These are phyloP conservation scores for Blastobotrys buckinghamii DNA, from an alignment of 1,139 yeast genomes.

Conservation along the genomic window DNA sequence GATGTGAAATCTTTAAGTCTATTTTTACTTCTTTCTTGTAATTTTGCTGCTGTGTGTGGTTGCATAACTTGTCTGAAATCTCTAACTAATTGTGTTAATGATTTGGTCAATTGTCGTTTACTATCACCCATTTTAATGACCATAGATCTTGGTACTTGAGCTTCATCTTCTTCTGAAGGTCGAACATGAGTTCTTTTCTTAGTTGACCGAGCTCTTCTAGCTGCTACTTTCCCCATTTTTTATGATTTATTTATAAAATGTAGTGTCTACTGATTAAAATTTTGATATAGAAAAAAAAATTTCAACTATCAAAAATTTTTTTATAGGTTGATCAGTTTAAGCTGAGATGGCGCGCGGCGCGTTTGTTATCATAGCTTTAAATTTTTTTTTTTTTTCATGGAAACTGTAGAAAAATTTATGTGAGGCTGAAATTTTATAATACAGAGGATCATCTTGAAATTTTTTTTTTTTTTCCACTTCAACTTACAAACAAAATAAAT, in stretches of 20 bases:
- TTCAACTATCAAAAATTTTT: slow-evolving; percentile 6
- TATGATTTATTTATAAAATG: slow-evolving; percentile 12
- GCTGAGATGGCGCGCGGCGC: not conserved
- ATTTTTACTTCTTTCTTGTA: slow-evolving; percentile 81
- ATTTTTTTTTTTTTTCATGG: not conserved
- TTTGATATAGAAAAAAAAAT: not conserved
- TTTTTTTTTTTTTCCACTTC: not conserved
- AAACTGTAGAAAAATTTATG: slow-evolving; percentile 6
- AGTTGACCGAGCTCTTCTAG: slow-evolving; percentile 22
- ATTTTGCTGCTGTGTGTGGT: slow-evolving; percentile 90
- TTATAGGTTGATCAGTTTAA: not conserved
- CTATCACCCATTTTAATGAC: slow-evolving; percentile 82
- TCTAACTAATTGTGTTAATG: slow-evolving; percentile 73
- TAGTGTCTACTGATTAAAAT: too few species aligned
- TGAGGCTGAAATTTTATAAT: slow-evolving; percentile 4
- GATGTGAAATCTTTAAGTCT: slow-evolving; percentile 84
- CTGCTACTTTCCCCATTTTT: slow-evolving; percentile 14
- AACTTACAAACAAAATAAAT: not conserved
- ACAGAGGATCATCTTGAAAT: not conserved
- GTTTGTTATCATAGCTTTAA: not conserved
- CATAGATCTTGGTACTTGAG: slow-evolving; percentile 84
- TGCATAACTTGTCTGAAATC: slow-evolving; percentile 91
- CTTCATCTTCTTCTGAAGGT: slow-evolving; percentile 58
- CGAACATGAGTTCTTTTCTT: slow-evolving; percentile 85
- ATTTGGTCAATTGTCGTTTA: slow-evolving; percentile 57